Evolutionary conservation across 495 filamentous ascomycete species (phyloP).

Genomic region (Aspergillus bertholletiae): DNA sequence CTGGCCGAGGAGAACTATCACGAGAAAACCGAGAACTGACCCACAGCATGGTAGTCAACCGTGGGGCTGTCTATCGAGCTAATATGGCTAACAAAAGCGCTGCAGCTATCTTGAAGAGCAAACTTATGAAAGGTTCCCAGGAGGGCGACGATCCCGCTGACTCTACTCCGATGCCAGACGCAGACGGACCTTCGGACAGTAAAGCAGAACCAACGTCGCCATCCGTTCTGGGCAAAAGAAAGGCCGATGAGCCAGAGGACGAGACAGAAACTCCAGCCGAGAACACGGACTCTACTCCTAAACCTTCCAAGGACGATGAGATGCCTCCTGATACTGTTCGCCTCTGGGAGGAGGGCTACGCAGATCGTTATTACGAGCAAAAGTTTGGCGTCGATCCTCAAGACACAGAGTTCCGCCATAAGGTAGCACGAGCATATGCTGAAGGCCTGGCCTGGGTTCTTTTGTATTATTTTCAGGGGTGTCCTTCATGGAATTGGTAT

Average conservation of each 20-base stretch:
- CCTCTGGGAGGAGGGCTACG: constrained; percentile 94
- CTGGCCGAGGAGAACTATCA: constrained; percentile 53
- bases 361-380: constrained; percentile 93
- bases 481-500: constrained; percentile 97
- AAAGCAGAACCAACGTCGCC: constrained; percentile 30
- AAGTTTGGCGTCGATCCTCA: constrained; percentile 87
- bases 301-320: constrained; percentile 48
- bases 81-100: constrained; percentile 93
- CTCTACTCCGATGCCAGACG: constrained; percentile 9
- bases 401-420: constrained; percentile 81
- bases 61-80: constrained; percentile 66
- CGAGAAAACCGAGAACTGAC: constrained; percentile 63
- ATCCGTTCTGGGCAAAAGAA: constrained; percentile 58
- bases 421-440: constrained; percentile 91
- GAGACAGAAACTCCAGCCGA: constrained; percentile 53
- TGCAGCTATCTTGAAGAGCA: constrained; percentile 81
- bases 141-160: constrained; percentile 19
- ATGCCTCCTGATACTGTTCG: constrained; percentile 74
- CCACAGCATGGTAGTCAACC: constrained; percentile 86
- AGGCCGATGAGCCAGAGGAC: constrained; percentile 58
- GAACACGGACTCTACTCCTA: constrained; percentile 3
- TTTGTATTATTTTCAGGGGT: constrained; percentile 96
- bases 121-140: constrained; percentile 54
- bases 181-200: constrained; percentile 19
- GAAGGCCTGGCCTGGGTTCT: constrained; percentile 98